Percentiles rank a stretch among this genome's conserved stretches.
phyloP scores from a whole-genome alignment of 2,329 filamentous ascomycete genomes.

The Calcarisporium arbuscula region DNA sequence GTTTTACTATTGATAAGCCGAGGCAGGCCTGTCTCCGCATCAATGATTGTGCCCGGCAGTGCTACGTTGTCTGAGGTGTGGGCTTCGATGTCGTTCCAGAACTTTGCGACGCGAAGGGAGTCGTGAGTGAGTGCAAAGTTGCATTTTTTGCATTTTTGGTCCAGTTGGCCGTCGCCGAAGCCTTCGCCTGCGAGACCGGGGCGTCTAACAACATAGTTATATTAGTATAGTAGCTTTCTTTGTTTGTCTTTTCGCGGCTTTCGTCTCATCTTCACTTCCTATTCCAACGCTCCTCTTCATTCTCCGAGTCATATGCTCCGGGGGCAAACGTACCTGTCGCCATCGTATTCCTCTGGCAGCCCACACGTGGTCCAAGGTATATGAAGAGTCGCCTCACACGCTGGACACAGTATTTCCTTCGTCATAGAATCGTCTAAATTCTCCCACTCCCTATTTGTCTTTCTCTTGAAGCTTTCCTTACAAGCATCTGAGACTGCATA shows the following conservation, averaged over 20 bases:
- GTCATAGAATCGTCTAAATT: constrained; percentile 40
- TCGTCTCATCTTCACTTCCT: too few relatives aligned
- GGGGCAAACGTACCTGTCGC: not conserved
- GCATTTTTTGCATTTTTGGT: constrained; percentile 40
- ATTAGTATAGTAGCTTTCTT: too few relatives aligned
- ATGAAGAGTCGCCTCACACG: constrained; percentile 30
- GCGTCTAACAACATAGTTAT: constrained; percentile 12
- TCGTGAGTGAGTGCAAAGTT: constrained; percentile 43
- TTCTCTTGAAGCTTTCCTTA: constrained; percentile 33
- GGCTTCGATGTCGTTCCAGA: constrained; percentile 48
- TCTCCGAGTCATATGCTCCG: too few relatives aligned
- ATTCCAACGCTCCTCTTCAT: too few relatives aligned
- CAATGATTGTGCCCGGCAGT: constrained; percentile 55
- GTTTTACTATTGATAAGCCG: not conserved
- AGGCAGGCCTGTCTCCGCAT: constrained; percentile 32
- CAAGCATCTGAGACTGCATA: constrained; percentile 40
- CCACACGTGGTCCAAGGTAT: constrained; percentile 51
- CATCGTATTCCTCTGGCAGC: constrained; percentile 5
- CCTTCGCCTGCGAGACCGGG: constrained; percentile 33
- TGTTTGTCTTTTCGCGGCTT: too few relatives aligned
- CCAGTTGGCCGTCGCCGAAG: constrained; percentile 45
- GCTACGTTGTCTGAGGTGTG: constrained; percentile 38
- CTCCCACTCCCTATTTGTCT: constrained; percentile 47
- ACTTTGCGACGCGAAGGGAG: constrained; percentile 49
- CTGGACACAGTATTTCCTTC: constrained; percentile 44